phyloP scores from a whole-genome alignment of 2,329 filamentous ascomycete species.

The Hymenoscyphus linearis region DNA sequence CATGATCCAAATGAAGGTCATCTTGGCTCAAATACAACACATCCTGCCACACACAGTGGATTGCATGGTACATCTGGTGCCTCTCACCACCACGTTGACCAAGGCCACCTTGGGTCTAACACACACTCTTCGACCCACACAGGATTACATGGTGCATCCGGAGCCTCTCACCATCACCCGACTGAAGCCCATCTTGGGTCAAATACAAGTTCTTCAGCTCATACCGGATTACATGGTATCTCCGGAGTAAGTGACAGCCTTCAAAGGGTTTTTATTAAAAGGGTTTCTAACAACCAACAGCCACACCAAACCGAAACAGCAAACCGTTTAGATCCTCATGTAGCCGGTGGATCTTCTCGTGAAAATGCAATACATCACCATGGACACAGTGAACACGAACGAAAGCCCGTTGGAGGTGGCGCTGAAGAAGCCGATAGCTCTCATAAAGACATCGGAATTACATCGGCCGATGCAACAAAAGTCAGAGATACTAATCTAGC shows the following conservation, averaged over 20 bases:
- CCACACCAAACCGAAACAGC: conserved; percentile 26
- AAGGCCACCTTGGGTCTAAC: not conserved
- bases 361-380: conserved; percentile 22
- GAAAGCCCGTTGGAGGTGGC: conserved; percentile 18
- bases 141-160: not conserved
- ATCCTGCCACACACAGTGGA: conserved; percentile 34
- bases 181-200: conserved; percentile 6
- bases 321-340: conserved; percentile 27
- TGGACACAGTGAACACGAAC: not conserved
- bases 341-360: conserved; percentile 9
- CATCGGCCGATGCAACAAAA: conserved; percentile 5
- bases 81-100: conserved; percentile 11
- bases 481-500: not conserved
- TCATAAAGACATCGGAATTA: conserved; percentile 3
- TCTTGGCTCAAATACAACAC: conserved; percentile 17
- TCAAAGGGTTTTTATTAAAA: not conserved
- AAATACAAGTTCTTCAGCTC: conserved; percentile 19
- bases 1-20: conserved; percentile 15
- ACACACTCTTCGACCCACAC: not conserved
- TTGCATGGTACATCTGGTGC: not conserved
- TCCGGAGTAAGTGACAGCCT: not conserved
- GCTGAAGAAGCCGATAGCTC: conserved; percentile 25
- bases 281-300: conserved; percentile 16
- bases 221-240: conserved; percentile 32
- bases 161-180: conserved; percentile 18